phyloP scores from a whole-genome alignment of 805 yeast genomes.

The Kodamaea laetipori region DNA sequence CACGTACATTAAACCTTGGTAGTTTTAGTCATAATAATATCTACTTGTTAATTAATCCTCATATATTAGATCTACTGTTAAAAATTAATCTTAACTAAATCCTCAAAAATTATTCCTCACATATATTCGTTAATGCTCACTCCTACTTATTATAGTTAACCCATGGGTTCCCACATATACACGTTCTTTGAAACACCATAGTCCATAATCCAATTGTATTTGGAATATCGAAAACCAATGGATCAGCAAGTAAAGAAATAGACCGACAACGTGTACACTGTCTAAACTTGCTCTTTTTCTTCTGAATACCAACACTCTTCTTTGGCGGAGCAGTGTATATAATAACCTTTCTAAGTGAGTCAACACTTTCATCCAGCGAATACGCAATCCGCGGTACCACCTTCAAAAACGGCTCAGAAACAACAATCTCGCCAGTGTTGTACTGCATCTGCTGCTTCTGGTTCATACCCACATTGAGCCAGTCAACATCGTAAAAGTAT shows the following conservation, averaged over 20 bases:
- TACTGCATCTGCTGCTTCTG: conserved; percentile 4
- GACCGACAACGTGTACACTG: conserved; percentile 47
- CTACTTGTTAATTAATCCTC: no score
- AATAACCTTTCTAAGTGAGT: conserved; percentile 40
- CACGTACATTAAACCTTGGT: no score
- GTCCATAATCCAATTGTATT: conserved; percentile 51
- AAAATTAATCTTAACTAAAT: no score
- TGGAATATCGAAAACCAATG: conserved; percentile 37
- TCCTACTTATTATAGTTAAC: conserved; percentile 32
- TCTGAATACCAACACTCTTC: neutral
- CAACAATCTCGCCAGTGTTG: neutral
- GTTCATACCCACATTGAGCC: conserved; percentile 54
- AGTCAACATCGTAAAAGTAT: conserved; percentile 63
- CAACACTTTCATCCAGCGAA: conserved; percentile 31
- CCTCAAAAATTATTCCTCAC: no score
- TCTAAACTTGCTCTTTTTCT: conserved; percentile 22
- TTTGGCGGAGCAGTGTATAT: conserved; percentile 18
- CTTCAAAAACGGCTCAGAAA: neutral
- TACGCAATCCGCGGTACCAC: conserved; percentile 27
- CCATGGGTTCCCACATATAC: conserved; percentile 83
- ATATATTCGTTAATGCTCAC: no score
- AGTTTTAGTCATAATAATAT: no score
- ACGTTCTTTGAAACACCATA: conserved; percentile 67
- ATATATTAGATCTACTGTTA: no score
- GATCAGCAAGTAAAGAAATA: conserved; percentile 43